phyloP scores from a whole-genome alignment of 345 rosid species.

The Euphorbia peplus region DNA sequence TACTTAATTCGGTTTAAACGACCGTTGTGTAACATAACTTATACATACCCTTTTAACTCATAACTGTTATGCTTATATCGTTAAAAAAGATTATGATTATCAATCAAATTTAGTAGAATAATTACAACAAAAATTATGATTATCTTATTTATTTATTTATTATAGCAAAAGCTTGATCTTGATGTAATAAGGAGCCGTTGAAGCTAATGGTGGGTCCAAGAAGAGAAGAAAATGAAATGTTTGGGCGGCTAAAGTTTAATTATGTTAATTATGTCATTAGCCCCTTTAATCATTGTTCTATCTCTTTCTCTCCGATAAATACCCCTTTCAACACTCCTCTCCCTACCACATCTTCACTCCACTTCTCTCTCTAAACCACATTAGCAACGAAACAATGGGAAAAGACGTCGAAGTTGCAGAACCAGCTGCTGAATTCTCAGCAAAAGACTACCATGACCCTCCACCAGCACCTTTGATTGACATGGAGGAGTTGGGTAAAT shows the following conservation, averaged over 20 bases:
- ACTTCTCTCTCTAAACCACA: neutral
- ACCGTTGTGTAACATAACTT: neutral
- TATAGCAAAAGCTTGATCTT: neutral
- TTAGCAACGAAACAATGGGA: conserved; percentile 28
- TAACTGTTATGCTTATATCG: neutral
- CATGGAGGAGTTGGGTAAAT: conserved; percentile 47
- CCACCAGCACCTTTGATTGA: conserved; percentile 69
- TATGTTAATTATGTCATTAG: conserved; percentile 17
- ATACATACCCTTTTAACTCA: neutral
- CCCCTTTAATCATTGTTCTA: conserved; percentile 11
- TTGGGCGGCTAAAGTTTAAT: conserved; percentile 38
- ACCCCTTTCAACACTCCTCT: conserved; percentile 8
- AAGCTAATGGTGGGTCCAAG: conserved; percentile 31
- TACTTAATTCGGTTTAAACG: neutral
- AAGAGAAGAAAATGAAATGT: conserved; percentile 1
- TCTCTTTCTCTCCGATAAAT: conserved; percentile 20
- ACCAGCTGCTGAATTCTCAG: conserved; percentile 34
- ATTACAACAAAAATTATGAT: neutral
- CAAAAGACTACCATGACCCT: conserved; percentile 69
- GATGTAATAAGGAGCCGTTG: conserved; percentile 6
- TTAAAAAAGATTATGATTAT: too few species aligned
- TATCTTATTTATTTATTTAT: neutral
- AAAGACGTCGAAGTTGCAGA: conserved; percentile 47
- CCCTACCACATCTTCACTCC: neutral
- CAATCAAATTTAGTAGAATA: neutral